Base-by-base conservation (phyloP, 1,284 basidiomycete species). In the Polyporus tsugae region DNA sequence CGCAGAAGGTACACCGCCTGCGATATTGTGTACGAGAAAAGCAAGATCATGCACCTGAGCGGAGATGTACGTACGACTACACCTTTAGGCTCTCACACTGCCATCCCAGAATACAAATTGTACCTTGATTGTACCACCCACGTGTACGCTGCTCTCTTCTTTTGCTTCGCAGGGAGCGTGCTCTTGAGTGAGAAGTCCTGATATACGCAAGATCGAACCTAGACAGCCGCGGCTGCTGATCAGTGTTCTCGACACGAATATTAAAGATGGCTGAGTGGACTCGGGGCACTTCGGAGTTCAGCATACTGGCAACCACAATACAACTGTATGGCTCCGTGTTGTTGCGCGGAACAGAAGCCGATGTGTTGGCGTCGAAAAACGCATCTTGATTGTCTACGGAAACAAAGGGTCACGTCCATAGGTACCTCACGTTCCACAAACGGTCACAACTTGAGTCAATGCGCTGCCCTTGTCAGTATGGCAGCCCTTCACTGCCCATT, bases 51-150 rank as follows among this genome's bases (percentile, higher is more conserved):
- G 44, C 65, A 57, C 65, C 49, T 66, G 65, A 55, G 60, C 39
- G 41, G 60, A 62, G 29, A 52, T 19, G 65, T 66, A 66, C 65
- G 65, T 66, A 66, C 65, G 25, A 36, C 11, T 36, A 41, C 17
- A 11, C 33, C 46, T 49, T 53, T 19, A 25, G 46, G 38, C 46
- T 66, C 60, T 55, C 65, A 62, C 65, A 66, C 65, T 58, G 42
- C 44, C 63, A 22, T 58, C 29, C 13, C 38, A 55, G 38, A 35
- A 38, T 35, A n/a, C 19, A 58, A 15, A 58, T n/a, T 35, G 36
- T 38, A 4, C 35, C 35, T 10, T 38, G 13, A 58, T n/a, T 35
- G 36, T 38, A 4, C 35, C 35, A 4, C 55, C 1, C 55, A 58
- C 55, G 35, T 58, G 55, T 38, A 13, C 35, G 35, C 17, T 35